Evolutionary conservation across 305 asterid genomes (phyloP).

Genomic region (Fraxinus floribunda): DNA sequence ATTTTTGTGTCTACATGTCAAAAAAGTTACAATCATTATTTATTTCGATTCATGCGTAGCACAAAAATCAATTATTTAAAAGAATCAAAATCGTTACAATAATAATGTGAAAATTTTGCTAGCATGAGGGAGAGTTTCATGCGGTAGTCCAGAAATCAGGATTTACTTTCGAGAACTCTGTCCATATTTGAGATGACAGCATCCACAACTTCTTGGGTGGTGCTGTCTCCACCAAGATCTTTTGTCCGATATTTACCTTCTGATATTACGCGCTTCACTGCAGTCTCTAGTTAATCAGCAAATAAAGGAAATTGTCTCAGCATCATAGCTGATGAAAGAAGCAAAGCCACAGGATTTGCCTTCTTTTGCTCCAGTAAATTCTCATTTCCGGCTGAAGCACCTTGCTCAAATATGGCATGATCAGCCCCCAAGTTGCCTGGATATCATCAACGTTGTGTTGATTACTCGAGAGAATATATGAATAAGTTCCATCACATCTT

Average conservation of each 20-base stretch:
- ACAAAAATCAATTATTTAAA: slow-evolving; percentile 30
- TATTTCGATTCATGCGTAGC: slow-evolving; percentile 27
- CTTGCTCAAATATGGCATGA: slow-evolving; percentile 97
- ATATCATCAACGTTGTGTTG: slow-evolving; percentile 19
- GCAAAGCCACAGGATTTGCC: slow-evolving; percentile 95
- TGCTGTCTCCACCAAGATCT: slow-evolving; percentile 60
- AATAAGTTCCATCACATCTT: not conserved
- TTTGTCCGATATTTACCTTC: slow-evolving; percentile 74
- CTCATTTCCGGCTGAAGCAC: slow-evolving; percentile 94
- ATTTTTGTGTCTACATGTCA: slow-evolving; percentile 12
- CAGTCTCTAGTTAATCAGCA: slow-evolving; percentile 85
- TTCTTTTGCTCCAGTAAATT: slow-evolving; percentile 63
- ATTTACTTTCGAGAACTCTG: slow-evolving; percentile 28
- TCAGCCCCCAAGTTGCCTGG: slow-evolving; percentile 93
- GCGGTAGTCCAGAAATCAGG: not conserved
- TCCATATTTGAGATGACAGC: slow-evolving; percentile 79
- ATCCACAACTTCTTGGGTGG: slow-evolving; percentile 73
- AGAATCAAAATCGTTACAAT: slow-evolving; percentile 36
- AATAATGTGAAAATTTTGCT: slow-evolving; percentile 21
- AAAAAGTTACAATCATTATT: slow-evolving; percentile 31
- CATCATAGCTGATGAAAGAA: slow-evolving; percentile 98
- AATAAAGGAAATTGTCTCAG: slow-evolving; percentile 94
- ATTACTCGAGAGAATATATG: not conserved
- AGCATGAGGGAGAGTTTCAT: slow-evolving; percentile 10
- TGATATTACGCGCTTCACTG: slow-evolving; percentile 73